Percentiles rank a stretch among this genome's conserved stretches.
These are phyloP conservation scores for Vigna mungo DNA, from an alignment of 306 rosid species.

Conservation along the genomic window DNA sequence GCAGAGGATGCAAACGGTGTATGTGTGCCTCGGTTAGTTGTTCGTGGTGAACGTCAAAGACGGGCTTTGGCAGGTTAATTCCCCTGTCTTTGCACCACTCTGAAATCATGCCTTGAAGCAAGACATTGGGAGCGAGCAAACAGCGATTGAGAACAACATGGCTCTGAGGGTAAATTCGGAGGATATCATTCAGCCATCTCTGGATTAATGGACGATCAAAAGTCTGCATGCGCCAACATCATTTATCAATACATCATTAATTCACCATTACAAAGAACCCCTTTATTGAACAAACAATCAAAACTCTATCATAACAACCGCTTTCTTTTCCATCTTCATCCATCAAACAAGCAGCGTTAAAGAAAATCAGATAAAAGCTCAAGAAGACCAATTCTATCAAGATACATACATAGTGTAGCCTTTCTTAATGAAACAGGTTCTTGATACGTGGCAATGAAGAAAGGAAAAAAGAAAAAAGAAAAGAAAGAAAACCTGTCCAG, in stretches of 20 bases:
- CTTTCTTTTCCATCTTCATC: not conserved
- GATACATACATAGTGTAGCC: too few species aligned
- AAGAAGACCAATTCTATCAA: not conserved
- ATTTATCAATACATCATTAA: too few species aligned
- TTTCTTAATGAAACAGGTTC: not conserved
- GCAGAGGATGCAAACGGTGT: constrained; percentile 43
- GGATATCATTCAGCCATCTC: constrained; percentile 54
- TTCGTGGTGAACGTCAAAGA: constrained; percentile 26
- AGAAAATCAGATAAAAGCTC: not conserved
- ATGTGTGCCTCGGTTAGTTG: constrained; percentile 26
- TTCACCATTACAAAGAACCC: too few species aligned
- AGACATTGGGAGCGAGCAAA: constrained; percentile 49
- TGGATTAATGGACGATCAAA: constrained; percentile 56
- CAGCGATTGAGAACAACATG: constrained; percentile 50
- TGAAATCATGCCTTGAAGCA: constrained; percentile 52
- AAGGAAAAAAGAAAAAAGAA: not conserved
- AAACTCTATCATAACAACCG: too few species aligned
- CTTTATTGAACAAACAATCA: too few species aligned
- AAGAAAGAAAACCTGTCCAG: constrained; percentile 56
- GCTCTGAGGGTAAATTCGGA: constrained; percentile 51
- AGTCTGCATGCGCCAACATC: constrained; percentile 56
- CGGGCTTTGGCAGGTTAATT: constrained; percentile 43
- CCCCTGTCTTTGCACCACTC: constrained; percentile 55
- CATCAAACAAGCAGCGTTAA: not conserved
- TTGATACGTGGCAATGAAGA: not conserved